Conservation (phyloP, 1,139 yeast genomes). For the Geotrichum bryndzae region DNA sequence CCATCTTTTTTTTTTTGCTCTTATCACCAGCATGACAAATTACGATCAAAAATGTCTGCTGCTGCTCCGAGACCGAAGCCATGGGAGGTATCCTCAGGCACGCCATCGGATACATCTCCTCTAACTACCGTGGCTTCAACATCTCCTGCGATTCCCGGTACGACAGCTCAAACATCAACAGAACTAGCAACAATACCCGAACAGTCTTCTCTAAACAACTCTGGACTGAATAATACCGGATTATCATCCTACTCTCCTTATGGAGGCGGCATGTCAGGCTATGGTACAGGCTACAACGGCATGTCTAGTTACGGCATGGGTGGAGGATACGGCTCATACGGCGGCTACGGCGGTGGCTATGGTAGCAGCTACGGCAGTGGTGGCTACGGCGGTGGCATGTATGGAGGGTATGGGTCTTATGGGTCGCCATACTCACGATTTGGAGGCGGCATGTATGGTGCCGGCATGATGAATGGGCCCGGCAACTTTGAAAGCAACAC, state of each 20-base stretch:
- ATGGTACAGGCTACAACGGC: constrained; percentile 22
- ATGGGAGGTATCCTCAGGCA: constrained; percentile 61
- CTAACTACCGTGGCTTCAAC: constrained; percentile 4
- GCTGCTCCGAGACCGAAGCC: constrained; percentile 54
- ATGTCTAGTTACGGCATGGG: constrained; percentile 16
- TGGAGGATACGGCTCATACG: constrained; percentile 21
- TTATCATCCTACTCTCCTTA: constrained; percentile 11
- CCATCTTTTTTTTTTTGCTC: not conserved
- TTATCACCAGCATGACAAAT: constrained; percentile 6
- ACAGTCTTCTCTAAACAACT: constrained; percentile 1
- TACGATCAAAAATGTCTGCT: constrained; percentile 9
- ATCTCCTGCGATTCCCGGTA: not conserved
- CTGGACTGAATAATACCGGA: constrained; percentile 9
- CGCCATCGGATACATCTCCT: constrained; percentile 27
- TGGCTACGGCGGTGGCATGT: constrained; percentile 22
- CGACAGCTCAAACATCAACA: constrained; percentile 4
- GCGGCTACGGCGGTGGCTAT: constrained; percentile 19
- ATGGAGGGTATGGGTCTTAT: constrained; percentile 21
- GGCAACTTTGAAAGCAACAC: constrained; percentile 43
- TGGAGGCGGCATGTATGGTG: constrained; percentile 27
- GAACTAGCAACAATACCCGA: constrained; percentile 10
- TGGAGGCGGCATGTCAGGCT: constrained; percentile 18
- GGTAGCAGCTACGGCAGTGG: constrained; percentile 26
- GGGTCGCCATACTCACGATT: constrained; percentile 18
- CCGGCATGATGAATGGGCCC: constrained; percentile 23